Base-by-base conservation (phyloP, 2,329 filamentous ascomycete genomes). In the Colletotrichum sublineola region DNA sequence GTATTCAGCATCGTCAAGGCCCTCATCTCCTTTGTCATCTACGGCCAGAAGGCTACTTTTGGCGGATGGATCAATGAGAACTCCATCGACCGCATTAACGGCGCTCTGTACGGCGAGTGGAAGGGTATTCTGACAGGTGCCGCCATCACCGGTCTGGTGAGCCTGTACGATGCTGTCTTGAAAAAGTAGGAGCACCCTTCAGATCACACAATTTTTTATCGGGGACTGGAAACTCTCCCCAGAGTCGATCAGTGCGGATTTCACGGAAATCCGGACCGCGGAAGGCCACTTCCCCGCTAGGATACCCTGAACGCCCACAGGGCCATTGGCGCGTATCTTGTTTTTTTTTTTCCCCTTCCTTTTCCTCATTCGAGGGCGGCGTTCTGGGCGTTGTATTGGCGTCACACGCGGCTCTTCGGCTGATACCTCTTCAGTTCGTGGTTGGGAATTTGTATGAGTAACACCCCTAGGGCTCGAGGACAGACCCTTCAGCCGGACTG, bases 1-100 rank as follows among this genome's bases (percentile, higher is more conserved):
- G 93, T 92, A 31, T 99, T 97, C 84, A 97, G 95, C 84, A 91
- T 98, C 69, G 90, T 90, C 77, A 97, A 97, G 85, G 95, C 93
- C 0, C 80, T 98, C 67, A 82, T 95, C 71, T 91, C 93, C 9
- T 97, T 93, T 81, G 87, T 96, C 44, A 91, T 97, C 24, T 97
- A 95, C 79, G 89, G 87, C 12, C 90, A 92, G 79, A 89, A 89
- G 44, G 87, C 88, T 63, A 89, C 87, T 60, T 88, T 92, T 68
- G 85, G 88, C 60, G 92, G 92, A 42, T 84, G 91, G 65, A 85
- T 94, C 70, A 86, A 89, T 70, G 84, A 86, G 38, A 82, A 84
- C 20, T 89, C 90, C 8, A 90, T 94, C 61, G 83, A 83, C 65
- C 86, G 88, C 67, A 90, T 96, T 74, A 88, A 92, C 76, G 82